These are phyloP conservation scores for Schrenkiella parvula DNA, from an alignment of 345 rosid species.

Conservation along the genomic window DNA sequence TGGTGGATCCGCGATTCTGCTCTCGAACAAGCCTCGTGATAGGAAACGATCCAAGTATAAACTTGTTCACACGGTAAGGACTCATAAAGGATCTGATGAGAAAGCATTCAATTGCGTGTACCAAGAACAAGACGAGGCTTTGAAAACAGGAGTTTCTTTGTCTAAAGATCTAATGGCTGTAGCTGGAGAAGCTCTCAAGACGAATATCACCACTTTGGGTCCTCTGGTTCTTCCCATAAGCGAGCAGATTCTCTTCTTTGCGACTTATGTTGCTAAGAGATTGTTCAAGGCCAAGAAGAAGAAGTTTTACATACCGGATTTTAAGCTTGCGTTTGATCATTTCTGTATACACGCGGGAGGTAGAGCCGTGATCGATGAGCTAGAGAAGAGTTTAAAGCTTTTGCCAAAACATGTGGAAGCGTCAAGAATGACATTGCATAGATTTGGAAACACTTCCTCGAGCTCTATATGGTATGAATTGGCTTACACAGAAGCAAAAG, in stretches of 20 bases:
- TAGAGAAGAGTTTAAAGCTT: constrained; percentile 82
- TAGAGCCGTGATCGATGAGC: constrained; percentile 83
- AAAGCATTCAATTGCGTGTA: constrained; percentile 74
- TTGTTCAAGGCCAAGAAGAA: constrained; percentile 43
- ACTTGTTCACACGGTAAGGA: constrained; percentile 76
- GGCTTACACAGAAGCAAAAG: constrained; percentile 84
- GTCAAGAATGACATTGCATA: constrained; percentile 81
- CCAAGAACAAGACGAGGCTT: constrained; percentile 77
- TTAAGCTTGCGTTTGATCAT: constrained; percentile 85
- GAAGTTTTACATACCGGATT: constrained; percentile 76
- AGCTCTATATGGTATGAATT: constrained; percentile 90
- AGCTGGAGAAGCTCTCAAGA: constrained; percentile 77
- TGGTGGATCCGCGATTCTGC: constrained; percentile 71
- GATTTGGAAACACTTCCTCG: constrained; percentile 90
- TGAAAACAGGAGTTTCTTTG: constrained; percentile 79
- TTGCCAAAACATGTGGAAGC: constrained; percentile 65
- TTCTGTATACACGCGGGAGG: constrained; percentile 94
- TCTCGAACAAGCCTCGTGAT: constrained; percentile 59
- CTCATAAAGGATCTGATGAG: constrained; percentile 77
- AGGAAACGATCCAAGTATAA: constrained; percentile 62
- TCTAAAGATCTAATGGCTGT: constrained; percentile 83
- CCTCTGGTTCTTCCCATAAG: constrained; percentile 88
- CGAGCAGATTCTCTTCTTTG: constrained; percentile 75
- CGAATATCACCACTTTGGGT: constrained; percentile 80
- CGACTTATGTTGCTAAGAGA: constrained; percentile 49